Base-by-base conservation (phyloP, 2,329 filamentous ascomycete genomes). In the Ophioceras dolichostomum region DNA sequence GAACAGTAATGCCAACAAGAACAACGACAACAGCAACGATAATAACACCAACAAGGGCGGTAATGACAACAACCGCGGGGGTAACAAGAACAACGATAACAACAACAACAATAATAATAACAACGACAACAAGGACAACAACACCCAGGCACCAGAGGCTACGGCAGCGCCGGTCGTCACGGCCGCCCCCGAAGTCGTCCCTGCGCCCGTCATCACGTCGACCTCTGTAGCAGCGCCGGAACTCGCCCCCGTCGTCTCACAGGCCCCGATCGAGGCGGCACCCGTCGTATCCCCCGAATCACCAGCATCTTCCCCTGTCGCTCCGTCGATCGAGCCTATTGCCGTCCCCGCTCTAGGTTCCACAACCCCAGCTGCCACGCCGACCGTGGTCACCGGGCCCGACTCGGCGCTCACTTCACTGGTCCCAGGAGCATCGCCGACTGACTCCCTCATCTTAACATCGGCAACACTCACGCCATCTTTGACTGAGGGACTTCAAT, bases 1-100 rank as follows among this genome's bases (percentile, higher is more conserved):
- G 5, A 32, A 38, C 30, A 43, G 39, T 22, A 35, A 34, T 27
- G 37, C 17, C 16, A 39, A 34, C 12, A 32, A 34, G 9, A 26
- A 18, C 32, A 32, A 24, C 19, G 24, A 14, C 19, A 18, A 14
- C 16, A 16, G 12, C 20, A 35, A 32, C 32, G 37, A 33, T 17
- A 42, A 18, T 29, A 24, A 37, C 19, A 32, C 37, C 37, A 26
- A 22, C 24, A 34, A 32, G 28, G 28, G 30, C 32, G 35, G 31
- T n/a, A 28, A 18, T 9, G 10, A 20, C 26, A 27, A 19, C 36
- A 30, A 17, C 13, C 24, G 24, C 39, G 30, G 30, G 20, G 14
- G 17, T 7, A 17, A 19, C 6, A 19, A 24, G 10, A 10, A 30
- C 26, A 30, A 17, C 14, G 27, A 27, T n/a, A 24, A 31, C 26